Conservation (phyloP, 352 stramenopile genomes). For the Blastocystis sp. region DNA sequence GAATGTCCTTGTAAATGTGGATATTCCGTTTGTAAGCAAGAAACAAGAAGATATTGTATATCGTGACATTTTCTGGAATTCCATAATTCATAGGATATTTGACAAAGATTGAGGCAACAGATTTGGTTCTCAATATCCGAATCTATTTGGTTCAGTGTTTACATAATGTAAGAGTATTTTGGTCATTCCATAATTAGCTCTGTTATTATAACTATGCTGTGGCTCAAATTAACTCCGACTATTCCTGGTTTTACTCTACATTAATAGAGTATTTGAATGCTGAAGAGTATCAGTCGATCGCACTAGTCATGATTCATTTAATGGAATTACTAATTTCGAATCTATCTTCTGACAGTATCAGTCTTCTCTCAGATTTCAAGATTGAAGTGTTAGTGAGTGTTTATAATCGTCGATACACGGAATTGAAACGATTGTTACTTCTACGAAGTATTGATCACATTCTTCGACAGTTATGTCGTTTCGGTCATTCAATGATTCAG, state of each 20-base stretch:
- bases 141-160: not conserved
- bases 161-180: not conserved
- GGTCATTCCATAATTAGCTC: not conserved
- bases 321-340: not conserved
- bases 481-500: not conserved
- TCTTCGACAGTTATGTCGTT: not conserved
- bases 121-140: not conserved
- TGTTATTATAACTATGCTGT: not conserved
- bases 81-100: conserved; percentile 9
- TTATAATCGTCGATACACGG: not conserved
- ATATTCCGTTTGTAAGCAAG: not conserved
- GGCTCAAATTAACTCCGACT: not conserved
- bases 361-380: not conserved
- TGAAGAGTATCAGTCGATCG: not conserved
- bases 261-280: not conserved
- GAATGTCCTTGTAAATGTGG: not conserved
- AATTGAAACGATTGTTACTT: not conserved
- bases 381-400: not conserved
- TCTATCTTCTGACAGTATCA: not conserved
- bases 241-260: not conserved
- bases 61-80: not conserved
- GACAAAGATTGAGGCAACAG: not conserved
- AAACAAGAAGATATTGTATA: not conserved
- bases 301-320: not conserved
- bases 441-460: not conserved